Base-by-base conservation (phyloP, 2,329 filamentous ascomycete species). In the Fusarium pseudocircinatum region DNA sequence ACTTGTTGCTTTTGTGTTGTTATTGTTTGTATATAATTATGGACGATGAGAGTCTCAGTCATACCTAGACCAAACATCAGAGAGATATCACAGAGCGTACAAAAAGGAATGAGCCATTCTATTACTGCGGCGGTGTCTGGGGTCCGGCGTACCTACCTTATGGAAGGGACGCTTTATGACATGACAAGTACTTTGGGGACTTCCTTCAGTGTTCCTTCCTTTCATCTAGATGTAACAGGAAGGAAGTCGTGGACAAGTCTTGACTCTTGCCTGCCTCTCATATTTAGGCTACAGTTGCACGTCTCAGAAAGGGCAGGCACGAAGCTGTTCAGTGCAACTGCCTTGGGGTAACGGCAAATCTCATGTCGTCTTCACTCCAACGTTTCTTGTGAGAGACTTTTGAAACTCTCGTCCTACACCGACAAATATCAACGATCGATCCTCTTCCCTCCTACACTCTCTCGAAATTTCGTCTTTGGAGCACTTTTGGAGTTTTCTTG, bases 401-500 rank as follows among this genome's bases (percentile, higher is more conserved):
- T 69, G 65, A 68, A 63, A 69, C 68, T 54, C 49, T 56, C 50
- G 53, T 75, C 68, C 30, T 60, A 65, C 63, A 66, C 50, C 20
- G 28, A 47, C 32, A 52, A 44, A 56, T 39, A 52, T 49, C 42
- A 39, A 59, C 40, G 43, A 57, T 24, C 36, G 30, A 49, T 40
- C 16, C 56, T 56, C 60, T 73, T 61, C 36, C 43, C 49, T 63
- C 63, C 42, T 42, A 32, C 57, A 22, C 34, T 50, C 42, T 37
- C 58, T 59, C 66, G 36, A 59, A 57, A 63, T 30, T 26, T 15
- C 50, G 26, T 30, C 46, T 57, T 61, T 72, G 60, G 46, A 43
- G 56, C 61, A 46, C 54, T 74, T 74, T 74, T 74, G 72, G 72
- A 59, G 61, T 60, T 53, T 75, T 74, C 64, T 75, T 75, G 72